Percentiles rank a stretch among this genome's conserved stretches.
These are phyloP conservation scores for Plasmodium inui DNA, from an alignment of 169 alveolate species.

Conservation along the genomic window DNA sequence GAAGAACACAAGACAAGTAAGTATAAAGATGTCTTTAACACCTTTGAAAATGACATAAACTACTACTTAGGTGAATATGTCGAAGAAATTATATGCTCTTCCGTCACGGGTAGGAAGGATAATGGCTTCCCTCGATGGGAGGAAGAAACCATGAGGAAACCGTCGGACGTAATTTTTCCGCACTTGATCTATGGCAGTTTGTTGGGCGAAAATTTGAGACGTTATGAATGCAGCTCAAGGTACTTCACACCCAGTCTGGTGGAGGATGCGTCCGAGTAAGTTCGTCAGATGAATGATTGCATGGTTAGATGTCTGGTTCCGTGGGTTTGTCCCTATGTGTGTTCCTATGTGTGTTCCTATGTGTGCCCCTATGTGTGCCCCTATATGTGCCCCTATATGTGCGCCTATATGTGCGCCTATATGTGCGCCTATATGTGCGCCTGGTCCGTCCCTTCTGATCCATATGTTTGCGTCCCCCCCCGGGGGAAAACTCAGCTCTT, in stretches of 20 bases:
- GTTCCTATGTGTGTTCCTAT: background rate
- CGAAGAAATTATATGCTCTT: conserved; percentile 36
- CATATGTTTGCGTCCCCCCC: background rate
- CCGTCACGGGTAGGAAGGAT: background rate
- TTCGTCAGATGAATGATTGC: background rate
- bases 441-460: background rate
- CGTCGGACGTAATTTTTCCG: background rate
- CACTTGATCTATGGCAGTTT: conserved; percentile 14
- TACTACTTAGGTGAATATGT: conserved; percentile 25
- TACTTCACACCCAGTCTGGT: conserved; percentile 6
- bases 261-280: conserved; percentile 9
- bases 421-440: background rate
- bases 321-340: background rate
- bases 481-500: conserved; percentile 4
- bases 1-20: background rate
- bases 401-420: too few species aligned
- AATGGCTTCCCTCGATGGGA: background rate
- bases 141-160: background rate
- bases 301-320: background rate
- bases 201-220: conserved; percentile 4
- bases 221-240: background rate
- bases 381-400: too few species aligned
- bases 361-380: too few species aligned
- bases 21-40: conserved; percentile 49
- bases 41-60: conserved; percentile 53